Conservation (phyloP, 2,329 filamentous ascomycete genomes). For the Fusarium guadeloupense region DNA sequence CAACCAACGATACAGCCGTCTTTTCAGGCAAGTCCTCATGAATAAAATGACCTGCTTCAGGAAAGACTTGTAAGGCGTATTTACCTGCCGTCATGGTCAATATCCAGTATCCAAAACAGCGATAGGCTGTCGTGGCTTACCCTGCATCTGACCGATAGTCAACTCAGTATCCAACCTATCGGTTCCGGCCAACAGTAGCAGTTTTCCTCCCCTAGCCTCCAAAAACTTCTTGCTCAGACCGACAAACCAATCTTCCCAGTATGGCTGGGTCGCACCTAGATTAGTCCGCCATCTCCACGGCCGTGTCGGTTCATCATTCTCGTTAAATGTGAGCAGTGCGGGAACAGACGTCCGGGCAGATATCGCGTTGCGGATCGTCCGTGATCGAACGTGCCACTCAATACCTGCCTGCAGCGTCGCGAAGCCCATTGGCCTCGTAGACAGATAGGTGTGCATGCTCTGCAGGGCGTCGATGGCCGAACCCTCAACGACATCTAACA, state of each 20-base stretch:
- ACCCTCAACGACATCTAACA: slow-evolving; percentile 94
- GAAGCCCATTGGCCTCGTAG: slow-evolving; percentile 81
- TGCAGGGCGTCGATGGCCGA: slow-evolving; percentile 94
- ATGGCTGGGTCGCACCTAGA: slow-evolving; percentile 82
- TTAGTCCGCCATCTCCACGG: slow-evolving; percentile 89
- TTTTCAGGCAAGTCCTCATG: slow-evolving; percentile 95
- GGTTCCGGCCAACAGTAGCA: slow-evolving; percentile 86
- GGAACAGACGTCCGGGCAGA: slow-evolving; percentile 92
- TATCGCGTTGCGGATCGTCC: slow-evolving; percentile 83
- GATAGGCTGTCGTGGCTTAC: slow-evolving; percentile 54
- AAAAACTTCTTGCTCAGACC: slow-evolving; percentile 91
- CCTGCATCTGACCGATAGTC: slow-evolving; percentile 97
- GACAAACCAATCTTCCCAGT: slow-evolving; percentile 94
- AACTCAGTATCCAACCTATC: slow-evolving; percentile 90
- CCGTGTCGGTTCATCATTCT: slow-evolving; percentile 50
- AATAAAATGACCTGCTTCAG: slow-evolving; percentile 94
- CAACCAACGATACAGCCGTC: slow-evolving; percentile 83
- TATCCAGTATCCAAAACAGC: not conserved
- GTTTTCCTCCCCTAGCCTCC: slow-evolving; percentile 80
- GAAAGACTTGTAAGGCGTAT: slow-evolving; percentile 94
- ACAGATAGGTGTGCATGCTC: slow-evolving; percentile 92
- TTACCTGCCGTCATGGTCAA: slow-evolving; percentile 67
- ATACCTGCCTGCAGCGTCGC: slow-evolving; percentile 80
- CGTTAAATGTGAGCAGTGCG: slow-evolving; percentile 69
- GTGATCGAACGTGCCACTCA: slow-evolving; percentile 91